Base-by-base conservation (phyloP, 306 rosid species). In the Dalbergia cochinchinensis region DNA sequence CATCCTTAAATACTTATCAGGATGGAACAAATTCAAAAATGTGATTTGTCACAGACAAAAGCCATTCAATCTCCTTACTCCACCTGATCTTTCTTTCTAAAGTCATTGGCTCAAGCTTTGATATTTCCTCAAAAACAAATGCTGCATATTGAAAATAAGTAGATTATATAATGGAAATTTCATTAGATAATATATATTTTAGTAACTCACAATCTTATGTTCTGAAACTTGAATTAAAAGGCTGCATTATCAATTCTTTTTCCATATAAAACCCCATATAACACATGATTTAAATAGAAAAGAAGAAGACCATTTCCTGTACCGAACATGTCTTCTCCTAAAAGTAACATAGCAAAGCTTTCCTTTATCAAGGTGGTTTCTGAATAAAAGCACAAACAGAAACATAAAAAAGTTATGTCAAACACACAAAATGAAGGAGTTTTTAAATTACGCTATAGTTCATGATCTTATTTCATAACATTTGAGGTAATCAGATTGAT, bases 301-400 rank as follows among this genome's bases (percentile, higher is more conserved):
- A 13, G 8, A 44, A n/a, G 39, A 81, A 19, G 4, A 60, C 98
- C 99, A 73, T 96, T 96, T 62, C 98, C 99, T 59, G 97, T 97
- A 71, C 98, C 99, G 15, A 98, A 96, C 97, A 96, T 93, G 74
- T 96, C 99, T 83, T 96, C 99, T 54, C 98, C 99, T 78, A 96
- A 65, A 77, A 96, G 98, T 71, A 96, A 83, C 91, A 90, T 96
- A 31, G 94, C 77, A 87, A 96, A 91, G 83, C 89, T 90, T 65
- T 92, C 99, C 86, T 90, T 91, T 85, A 91, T 83, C 94, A 88
- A 18, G 0, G 93, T 96, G 69, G 80, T 59, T 63, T 96, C 98
- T 96, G 85, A 79, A 81, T 37, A 55, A 72, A 79, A 58, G 31
- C 76, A 55, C 74, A 63, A 48, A 26, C 18, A 3, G 26, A 35